phyloP scores from a whole-genome alignment of 1,139 yeast species.

The Hyphopichia wangnamkhiaoensis region DNA sequence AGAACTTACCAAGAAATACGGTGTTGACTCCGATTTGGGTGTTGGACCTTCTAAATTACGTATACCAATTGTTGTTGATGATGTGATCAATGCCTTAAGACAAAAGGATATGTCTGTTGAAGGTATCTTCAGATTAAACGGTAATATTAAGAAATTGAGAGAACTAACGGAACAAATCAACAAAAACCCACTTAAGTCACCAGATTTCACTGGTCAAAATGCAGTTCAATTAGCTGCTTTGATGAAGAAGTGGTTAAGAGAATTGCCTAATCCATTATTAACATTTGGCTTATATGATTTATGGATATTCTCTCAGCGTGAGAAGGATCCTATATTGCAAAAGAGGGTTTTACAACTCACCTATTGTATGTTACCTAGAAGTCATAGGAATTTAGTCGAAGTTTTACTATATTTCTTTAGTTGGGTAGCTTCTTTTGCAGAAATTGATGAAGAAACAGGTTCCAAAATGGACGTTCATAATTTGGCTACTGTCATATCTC shows the following conservation, averaged over 20 bases:
- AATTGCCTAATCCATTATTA: conserved; percentile 87
- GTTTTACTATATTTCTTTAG: conserved; percentile 82
- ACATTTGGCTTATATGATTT: conserved; percentile 74
- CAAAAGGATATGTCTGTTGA: conserved; percentile 96
- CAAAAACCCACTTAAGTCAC: conserved; percentile 67
- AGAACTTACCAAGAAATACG: conserved; percentile 70
- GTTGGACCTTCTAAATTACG: conserved; percentile 79
- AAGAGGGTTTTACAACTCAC: conserved; percentile 66
- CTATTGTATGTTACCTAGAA: conserved; percentile 78
- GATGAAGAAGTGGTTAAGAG: conserved; percentile 87
- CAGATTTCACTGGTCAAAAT: conserved; percentile 73
- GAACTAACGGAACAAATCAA: conserved; percentile 78
- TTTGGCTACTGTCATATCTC: conserved; percentile 93
- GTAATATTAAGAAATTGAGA: conserved; percentile 82
- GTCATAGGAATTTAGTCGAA: conserved; percentile 84
- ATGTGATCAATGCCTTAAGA: conserved; percentile 76
- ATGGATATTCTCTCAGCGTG: conserved; percentile 77
- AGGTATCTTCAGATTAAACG: conserved; percentile 95
- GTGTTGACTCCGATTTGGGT: conserved; percentile 84
- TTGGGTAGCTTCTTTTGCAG: conserved; percentile 97
- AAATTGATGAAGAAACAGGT: conserved; percentile 81
- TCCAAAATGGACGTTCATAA: conserved; percentile 97
- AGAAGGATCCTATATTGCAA: conserved; percentile 48
- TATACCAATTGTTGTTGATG: conserved; percentile 88
- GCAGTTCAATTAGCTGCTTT: conserved; percentile 95